Percentiles rank a stretch among this genome's conserved stretches.
Evolutionary conservation across 768 basidiomycete species (phyloP).

Genomic region (Pulveroboletus sp.): DNA sequence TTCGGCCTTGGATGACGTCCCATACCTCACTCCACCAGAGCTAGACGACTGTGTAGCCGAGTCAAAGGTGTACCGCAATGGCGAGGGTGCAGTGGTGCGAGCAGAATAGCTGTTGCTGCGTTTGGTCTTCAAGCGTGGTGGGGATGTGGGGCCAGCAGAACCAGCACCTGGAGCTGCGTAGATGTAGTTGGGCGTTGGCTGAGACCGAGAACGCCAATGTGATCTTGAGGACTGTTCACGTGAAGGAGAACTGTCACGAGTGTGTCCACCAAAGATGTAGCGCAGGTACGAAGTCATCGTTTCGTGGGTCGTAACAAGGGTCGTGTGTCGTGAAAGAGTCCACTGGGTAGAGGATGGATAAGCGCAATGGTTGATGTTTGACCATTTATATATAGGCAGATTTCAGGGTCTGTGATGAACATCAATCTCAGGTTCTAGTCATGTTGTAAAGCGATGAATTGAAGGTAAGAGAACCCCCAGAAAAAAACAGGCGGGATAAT

Average conservation of each 20-base stretch:
- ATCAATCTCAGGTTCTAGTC: conserved; percentile 21
- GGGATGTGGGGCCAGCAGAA: conserved; percentile 34
- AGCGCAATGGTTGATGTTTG: neutral
- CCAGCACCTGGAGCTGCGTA: conserved; percentile 34
- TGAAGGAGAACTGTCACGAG: conserved; percentile 24
- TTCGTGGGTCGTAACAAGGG: conserved; percentile 15
- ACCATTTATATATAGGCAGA: conserved; percentile 29
- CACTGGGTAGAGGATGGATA: conserved; percentile 13
- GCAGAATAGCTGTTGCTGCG: conserved; percentile 41
- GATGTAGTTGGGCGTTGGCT: conserved; percentile 39
- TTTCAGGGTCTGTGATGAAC: conserved; percentile 23
- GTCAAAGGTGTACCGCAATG: conserved; percentile 41
- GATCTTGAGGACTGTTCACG: conserved; percentile 35
- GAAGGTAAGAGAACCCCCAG: conserved; percentile 35
- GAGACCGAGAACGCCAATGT: conserved; percentile 42
- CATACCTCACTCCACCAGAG: conserved; percentile 33
- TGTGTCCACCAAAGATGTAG: conserved; percentile 40
- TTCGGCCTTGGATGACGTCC: conserved; percentile 29
- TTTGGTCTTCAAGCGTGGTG: conserved; percentile 35
- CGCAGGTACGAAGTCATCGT: conserved; percentile 51
- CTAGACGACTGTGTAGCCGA: conserved; percentile 18
- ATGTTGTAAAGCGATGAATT: conserved; percentile 20
- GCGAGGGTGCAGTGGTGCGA: conserved; percentile 37
- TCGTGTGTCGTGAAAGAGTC: conserved; percentile 15
- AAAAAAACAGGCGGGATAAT: conserved; percentile 18